Evolutionary conservation across 257 asterid genomes (phyloP).

Genomic region (Solanum neorickii): DNA sequence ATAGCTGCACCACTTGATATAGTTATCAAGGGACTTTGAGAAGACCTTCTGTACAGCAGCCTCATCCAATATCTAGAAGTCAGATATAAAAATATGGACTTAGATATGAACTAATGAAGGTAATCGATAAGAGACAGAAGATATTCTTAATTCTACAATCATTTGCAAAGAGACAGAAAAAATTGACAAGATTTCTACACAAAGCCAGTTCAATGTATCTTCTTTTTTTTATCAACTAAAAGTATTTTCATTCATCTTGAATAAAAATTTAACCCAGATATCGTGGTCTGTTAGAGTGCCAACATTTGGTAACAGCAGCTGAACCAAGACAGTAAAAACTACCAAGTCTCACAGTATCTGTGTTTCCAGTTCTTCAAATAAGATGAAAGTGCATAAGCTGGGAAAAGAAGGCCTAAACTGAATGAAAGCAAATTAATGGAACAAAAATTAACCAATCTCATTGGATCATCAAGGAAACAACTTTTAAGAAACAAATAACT

Average conservation of each 20-base stretch:
- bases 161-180: not conserved
- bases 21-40: conserved; percentile 86
- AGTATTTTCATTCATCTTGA: not conserved
- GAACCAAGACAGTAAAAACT: not conserved
- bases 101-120: not conserved
- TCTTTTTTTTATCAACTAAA: not conserved
- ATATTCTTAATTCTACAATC: not conserved
- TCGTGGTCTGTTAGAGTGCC: not conserved
- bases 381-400: not conserved
- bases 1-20: conserved; percentile 89
- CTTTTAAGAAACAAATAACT: not conserved
- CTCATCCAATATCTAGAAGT: conserved; percentile 81
- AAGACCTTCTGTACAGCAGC: conserved; percentile 86
- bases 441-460: not conserved
- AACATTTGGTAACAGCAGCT: not conserved
- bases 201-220: not conserved
- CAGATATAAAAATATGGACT: not conserved
- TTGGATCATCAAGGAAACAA: not conserved
- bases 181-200: not conserved
- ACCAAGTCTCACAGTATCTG: not conserved
- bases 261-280: not conserved
- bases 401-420: not conserved
- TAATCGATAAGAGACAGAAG: not conserved
- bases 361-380: not conserved
- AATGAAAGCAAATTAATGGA: not conserved